Conservation (phyloP, 176 grass and related monocot species). For the Cenchrus purpureus region DNA sequence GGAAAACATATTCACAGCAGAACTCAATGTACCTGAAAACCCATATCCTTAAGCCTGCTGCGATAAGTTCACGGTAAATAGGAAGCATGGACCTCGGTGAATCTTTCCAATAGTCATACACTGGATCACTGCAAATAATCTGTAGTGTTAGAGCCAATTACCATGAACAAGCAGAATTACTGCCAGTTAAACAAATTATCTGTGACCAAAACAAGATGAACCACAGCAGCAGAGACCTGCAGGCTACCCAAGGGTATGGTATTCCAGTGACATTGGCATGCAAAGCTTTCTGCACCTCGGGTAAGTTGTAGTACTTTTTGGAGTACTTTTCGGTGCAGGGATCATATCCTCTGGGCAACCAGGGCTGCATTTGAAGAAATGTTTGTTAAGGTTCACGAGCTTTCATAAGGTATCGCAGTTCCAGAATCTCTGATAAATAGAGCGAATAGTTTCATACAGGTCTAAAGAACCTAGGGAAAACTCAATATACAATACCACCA, state of each 20-base stretch:
- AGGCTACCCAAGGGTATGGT: slow-evolving; percentile 62
- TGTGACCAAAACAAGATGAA: slow-evolving; percentile 23
- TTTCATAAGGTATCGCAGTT: no score
- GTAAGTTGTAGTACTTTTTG: slow-evolving; percentile 74
- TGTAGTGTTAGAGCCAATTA: not conserved
- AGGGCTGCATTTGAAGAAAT: slow-evolving; percentile 61
- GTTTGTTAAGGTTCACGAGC: no score
- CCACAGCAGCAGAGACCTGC: slow-evolving; percentile 62
- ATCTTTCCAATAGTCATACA: slow-evolving; percentile 65
- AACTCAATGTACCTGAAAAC: slow-evolving; percentile 71
- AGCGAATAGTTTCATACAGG: slow-evolving; percentile 7
- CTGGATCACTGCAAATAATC: slow-evolving; percentile 44
- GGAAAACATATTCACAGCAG: not conserved
- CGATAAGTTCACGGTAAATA: slow-evolving; percentile 79
- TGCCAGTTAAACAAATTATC: not conserved
- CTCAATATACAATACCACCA: not conserved
- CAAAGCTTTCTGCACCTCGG: slow-evolving; percentile 86
- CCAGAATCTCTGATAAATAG: not conserved
- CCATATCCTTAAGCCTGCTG: slow-evolving; percentile 71
- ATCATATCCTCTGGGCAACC: slow-evolving; percentile 89
- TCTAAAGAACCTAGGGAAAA: no score
- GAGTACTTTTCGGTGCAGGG: slow-evolving; percentile 87
- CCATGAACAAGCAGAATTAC: not conserved
- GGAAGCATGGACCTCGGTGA: slow-evolving; percentile 77
- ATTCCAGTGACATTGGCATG: slow-evolving; percentile 80